phyloP scores from a whole-genome alignment of 208 protist genomes.

The Crithidia brevicula region DNA sequence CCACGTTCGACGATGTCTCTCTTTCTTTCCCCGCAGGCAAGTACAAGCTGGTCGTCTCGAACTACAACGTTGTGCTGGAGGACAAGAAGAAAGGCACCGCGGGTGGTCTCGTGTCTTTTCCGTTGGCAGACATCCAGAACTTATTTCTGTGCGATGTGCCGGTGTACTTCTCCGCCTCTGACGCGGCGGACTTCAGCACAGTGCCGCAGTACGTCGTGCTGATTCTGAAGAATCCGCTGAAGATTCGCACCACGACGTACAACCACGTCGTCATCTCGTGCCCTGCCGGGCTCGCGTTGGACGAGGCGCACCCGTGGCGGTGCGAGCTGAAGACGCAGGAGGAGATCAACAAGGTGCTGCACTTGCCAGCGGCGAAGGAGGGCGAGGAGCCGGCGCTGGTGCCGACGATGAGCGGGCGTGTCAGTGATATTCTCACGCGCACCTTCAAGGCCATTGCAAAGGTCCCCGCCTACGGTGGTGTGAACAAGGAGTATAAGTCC shows the following conservation, averaged over 20 bases:
- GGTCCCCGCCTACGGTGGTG: constrained; percentile 71
- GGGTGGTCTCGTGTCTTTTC: constrained; percentile 52
- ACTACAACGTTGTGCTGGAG: constrained; percentile 80
- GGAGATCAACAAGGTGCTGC: constrained; percentile 66
- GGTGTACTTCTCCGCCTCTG: constrained; percentile 42
- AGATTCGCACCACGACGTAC: constrained; percentile 78
- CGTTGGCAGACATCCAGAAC: constrained; percentile 69
- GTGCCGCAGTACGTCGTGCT: constrained; percentile 83
- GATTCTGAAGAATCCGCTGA: constrained; percentile 73
- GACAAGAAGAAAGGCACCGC: constrained; percentile 68
- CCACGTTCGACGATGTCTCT: constrained; percentile 78
- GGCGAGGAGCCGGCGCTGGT: constrained; percentile 46
- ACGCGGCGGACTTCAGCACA: constrained; percentile 28
- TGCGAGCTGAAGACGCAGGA: constrained; percentile 80
- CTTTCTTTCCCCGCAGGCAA: constrained; percentile 82
- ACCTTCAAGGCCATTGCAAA: constrained; percentile 79
- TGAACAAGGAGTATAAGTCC: constrained; percentile 84
- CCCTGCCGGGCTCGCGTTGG: constrained; percentile 56
- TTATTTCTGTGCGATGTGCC: constrained; percentile 87
- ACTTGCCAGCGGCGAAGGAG: constrained; percentile 23
- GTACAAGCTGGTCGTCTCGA: constrained; percentile 84
- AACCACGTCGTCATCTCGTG: constrained; percentile 85
- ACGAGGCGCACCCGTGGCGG: constrained; percentile 74
- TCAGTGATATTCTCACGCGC: constrained; percentile 86
- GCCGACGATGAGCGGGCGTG: constrained; percentile 77